A percentile compares a stretch with the other conserved stretches of the same genome.
phyloP scores from a whole-genome alignment of 2,329 filamentous ascomycete genomes.

The Fusarium sp. region DNA sequence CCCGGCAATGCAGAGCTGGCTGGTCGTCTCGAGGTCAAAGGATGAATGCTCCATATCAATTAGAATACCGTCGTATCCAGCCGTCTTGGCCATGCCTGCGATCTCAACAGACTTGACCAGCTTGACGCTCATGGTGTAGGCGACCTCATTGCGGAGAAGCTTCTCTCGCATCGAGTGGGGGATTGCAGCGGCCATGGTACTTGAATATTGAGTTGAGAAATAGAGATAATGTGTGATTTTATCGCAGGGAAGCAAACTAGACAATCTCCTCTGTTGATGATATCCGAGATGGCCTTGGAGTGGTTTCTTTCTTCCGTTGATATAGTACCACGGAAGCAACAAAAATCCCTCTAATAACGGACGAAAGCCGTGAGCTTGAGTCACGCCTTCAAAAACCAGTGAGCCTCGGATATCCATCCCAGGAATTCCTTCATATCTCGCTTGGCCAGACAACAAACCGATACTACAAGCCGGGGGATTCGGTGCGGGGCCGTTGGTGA shows the following conservation, averaged over 20 bases:
- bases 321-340: background rate
- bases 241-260: background rate
- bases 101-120: constrained; percentile 46
- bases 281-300: background rate
- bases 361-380: background rate
- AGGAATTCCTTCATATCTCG: background rate
- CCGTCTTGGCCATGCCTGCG: constrained; percentile 47
- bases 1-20: constrained; percentile 45
- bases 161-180: constrained; percentile 42
- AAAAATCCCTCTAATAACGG: background rate
- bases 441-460: background rate
- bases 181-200: constrained; percentile 34
- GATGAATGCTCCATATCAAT: constrained; percentile 53
- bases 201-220: background rate
- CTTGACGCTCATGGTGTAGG: constrained; percentile 45
- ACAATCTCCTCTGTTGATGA: background rate
- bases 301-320: constrained; percentile 7
- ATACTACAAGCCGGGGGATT: background rate
- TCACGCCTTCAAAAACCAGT: background rate
- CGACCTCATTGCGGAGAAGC: constrained; percentile 40
- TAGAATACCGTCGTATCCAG: constrained; percentile 49
- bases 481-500: constrained; percentile 11
- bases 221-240: background rate
- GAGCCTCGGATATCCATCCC: background rate
- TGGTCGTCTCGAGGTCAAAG: constrained; percentile 47